Base-by-base conservation (phyloP, 179 eudicot species). In the Beta macrorhiza region DNA sequence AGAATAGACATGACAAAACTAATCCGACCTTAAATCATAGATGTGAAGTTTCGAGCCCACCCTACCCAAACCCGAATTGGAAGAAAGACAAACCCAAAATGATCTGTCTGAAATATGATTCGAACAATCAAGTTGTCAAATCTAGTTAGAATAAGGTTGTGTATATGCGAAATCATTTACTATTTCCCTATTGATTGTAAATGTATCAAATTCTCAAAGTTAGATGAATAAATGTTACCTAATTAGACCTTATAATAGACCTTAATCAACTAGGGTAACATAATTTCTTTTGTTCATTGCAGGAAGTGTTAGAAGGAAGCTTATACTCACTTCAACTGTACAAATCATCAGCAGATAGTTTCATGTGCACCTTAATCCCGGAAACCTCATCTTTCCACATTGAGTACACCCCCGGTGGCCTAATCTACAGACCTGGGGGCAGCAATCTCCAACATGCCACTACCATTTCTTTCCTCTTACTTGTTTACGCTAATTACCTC, bases 361-460 rank as follows among this genome's bases (percentile, higher is more conserved):
- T 96, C 89, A 90, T 92, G 94, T 96, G 99, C 86, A 90, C 94
- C 1, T 83, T 96, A 44, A 78, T 94, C 37, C 99, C 98, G 0
- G 90, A 90, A 69, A 86, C 98, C 1, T 89, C 97, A 2, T 85
- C 96, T 8, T 82, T 85, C 53, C 98, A 92, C 85, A 89, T 96
- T 14, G 88, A 90, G 74, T 90, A 77, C 90, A 85, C 92, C 13
- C 92, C 98, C 0, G 98, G 99, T 0, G 99, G 99, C 25, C 92
- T 96, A 25, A 96, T 96, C 53, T 90, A 90, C 88, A 85, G 84
- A 57, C 96, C 97, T 0, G 99, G 99, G 0, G 98, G 98, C 1
- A 92, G 97, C 90, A 93, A 96, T 62, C 82, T 96, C 72, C 99
- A 96, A 67, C 98, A 93, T 55, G 89, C 92, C 10, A 96, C 99